phyloP scores from a whole-genome alignment of 345 rosid genomes.

The Erucastrum elatum region DNA sequence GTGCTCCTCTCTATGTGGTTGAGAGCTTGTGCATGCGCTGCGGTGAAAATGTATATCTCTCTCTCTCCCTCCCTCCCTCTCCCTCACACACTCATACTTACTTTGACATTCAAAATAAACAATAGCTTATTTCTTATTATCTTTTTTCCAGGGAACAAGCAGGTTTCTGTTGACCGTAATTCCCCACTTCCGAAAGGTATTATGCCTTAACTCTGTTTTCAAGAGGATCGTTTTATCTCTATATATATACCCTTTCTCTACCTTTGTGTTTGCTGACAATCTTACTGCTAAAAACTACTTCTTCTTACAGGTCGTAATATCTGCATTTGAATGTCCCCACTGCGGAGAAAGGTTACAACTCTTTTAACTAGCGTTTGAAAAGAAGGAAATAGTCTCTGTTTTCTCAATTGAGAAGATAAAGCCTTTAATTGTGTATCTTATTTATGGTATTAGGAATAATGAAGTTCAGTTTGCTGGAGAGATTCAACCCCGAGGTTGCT shows the following conservation, averaged over 20 bases:
- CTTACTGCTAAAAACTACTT: neutral
- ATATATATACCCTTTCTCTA: constrained; percentile 2
- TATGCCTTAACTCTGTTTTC: neutral
- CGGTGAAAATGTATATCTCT: constrained; percentile 61
- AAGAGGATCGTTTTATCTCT: too few relatives aligned
- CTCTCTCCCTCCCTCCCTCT: neutral
- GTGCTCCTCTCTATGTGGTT: constrained; percentile 74
- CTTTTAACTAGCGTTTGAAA: neutral
- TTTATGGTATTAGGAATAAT: constrained; percentile 58
- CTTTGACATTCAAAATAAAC: too few relatives aligned
- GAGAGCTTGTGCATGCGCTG: constrained; percentile 98
- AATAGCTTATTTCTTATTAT: too few relatives aligned
- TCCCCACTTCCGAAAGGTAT: constrained; percentile 89
- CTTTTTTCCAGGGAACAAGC: constrained; percentile 62
- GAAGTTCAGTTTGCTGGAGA: constrained; percentile 98
- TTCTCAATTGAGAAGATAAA: neutral
- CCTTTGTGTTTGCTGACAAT: constrained; percentile 4
- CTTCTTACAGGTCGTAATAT: constrained; percentile 66
- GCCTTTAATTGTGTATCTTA: neutral
- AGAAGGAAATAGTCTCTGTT: neutral
- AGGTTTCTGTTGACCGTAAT: constrained; percentile 76
- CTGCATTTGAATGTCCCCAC: constrained; percentile 89
- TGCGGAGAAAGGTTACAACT: constrained; percentile 82
- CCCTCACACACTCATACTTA: neutral
- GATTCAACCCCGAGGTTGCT: constrained; percentile 76